Conservation (phyloP, 2,329 filamentous ascomycete species). For the Penicillium sp. region DNA sequence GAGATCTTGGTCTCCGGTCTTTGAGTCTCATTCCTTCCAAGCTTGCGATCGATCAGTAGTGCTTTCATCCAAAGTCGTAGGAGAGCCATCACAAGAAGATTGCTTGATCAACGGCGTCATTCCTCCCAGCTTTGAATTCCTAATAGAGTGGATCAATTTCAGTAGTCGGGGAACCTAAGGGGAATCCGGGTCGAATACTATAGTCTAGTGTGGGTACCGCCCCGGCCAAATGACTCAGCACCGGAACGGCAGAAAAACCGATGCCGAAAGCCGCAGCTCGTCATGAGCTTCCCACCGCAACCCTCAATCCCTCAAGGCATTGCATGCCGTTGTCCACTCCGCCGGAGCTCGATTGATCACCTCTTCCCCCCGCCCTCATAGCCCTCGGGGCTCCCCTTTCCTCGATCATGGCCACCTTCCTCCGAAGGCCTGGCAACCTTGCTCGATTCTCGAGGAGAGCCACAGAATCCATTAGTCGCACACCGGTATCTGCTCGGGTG, state of each 20-base stretch:
- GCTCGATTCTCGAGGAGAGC: constrained; percentile 61
- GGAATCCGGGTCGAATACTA: not conserved
- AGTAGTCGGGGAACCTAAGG: no score
- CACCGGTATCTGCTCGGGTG: constrained; percentile 42
- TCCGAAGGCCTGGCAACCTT: constrained; percentile 66
- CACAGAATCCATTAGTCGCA: constrained; percentile 53
- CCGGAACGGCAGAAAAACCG: constrained; percentile 33
- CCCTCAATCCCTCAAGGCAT: constrained; percentile 27
- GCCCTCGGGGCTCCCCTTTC: constrained; percentile 34
- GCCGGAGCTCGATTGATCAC: constrained; percentile 25
- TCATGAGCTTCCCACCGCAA: constrained; percentile 25
- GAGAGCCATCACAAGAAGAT: no score
- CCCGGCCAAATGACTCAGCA: constrained; percentile 32
- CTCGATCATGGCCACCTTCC: constrained; percentile 63
- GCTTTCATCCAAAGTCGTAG: no score
- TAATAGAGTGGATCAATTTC: no score
- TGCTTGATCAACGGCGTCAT: no score
- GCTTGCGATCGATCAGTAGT: no score
- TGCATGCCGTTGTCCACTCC: constrained; percentile 20
- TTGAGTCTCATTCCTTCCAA: no score
- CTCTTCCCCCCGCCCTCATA: constrained; percentile 24
- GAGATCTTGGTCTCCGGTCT: no score
- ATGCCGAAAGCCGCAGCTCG: constrained; percentile 25
- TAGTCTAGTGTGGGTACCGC: not conserved
- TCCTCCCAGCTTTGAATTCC: no score